These are phyloP conservation scores for Fusarium incarnatum DNA, from an alignment of 2,329 filamentous ascomycete genomes.

Conservation along the genomic window DNA sequence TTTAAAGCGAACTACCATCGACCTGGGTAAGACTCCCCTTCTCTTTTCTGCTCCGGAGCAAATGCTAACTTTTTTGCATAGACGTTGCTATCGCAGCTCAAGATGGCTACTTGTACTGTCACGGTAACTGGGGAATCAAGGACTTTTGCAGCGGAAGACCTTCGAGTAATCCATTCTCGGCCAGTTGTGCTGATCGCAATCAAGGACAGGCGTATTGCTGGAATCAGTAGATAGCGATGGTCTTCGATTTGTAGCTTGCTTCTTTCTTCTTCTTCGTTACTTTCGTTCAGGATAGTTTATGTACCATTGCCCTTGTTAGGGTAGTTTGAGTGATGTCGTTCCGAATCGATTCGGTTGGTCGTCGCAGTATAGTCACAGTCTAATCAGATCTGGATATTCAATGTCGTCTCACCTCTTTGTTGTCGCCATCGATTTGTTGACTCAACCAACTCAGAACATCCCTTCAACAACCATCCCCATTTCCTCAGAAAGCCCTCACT, in stretches of 20 bases:
- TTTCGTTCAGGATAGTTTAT: constrained; percentile 1
- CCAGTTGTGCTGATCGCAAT: not conserved
- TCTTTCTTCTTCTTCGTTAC: constrained; percentile 1
- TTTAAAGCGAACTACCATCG: constrained; percentile 3
- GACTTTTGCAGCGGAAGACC: constrained; percentile 21
- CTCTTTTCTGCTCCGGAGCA: rapidly evolving
- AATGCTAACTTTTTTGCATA: not conserved
- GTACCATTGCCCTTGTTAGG: not conserved
- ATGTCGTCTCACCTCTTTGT: constrained; percentile 33
- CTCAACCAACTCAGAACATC: constrained; percentile 53
- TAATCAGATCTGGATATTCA: constrained; percentile 24
- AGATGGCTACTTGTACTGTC: constrained; percentile 31
- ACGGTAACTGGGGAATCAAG: constrained; percentile 5
- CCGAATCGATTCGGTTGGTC: not conserved
- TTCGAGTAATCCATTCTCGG: constrained; percentile 14
- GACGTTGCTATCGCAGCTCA: constrained; percentile 26
- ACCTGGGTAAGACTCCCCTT: constrained; percentile 16
- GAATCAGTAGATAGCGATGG: not conserved
- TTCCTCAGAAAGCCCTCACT: constrained; percentile 58
- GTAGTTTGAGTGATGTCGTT: not conserved
- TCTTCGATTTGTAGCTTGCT: not conserved
- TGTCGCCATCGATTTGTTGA: constrained; percentile 54
- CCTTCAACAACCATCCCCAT: constrained; percentile 56
- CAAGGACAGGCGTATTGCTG: not conserved
- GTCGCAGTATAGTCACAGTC: not conserved